phyloP scores from a whole-genome alignment of 2,329 filamentous ascomycete species.

The Colletotrichum truncatum region DNA sequence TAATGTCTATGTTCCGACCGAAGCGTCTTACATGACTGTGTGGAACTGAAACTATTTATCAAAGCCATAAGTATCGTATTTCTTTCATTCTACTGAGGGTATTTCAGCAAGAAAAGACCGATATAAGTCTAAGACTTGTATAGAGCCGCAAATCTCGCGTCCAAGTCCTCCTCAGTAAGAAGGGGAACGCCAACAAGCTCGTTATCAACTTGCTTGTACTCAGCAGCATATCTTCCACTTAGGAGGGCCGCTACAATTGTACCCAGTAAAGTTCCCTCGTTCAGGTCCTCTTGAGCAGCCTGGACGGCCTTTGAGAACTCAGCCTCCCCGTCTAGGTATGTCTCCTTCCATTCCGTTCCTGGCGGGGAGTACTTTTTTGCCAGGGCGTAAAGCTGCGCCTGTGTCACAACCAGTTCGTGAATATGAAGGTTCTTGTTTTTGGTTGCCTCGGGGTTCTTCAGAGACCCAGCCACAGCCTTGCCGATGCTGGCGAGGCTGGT shows the following conservation, averaged over 20 bases:
- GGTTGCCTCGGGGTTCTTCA: slow-evolving; percentile 55
- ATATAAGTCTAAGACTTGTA: not conserved
- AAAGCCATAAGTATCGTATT: no score
- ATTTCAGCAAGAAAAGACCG: not conserved
- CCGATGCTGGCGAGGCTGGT: slow-evolving; percentile 57
- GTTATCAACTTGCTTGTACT: slow-evolving; percentile 6
- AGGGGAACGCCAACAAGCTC: slow-evolving; percentile 5
- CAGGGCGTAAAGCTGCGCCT: slow-evolving; percentile 56
- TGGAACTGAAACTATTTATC: no score
- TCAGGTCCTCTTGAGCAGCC: not conserved
- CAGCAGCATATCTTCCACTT: not conserved
- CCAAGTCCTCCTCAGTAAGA: slow-evolving; percentile 10
- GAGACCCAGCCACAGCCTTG: slow-evolving; percentile 54
- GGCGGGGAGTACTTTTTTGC: slow-evolving; percentile 33
- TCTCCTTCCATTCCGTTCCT: slow-evolving; percentile 15
- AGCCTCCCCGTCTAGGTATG: not conserved
- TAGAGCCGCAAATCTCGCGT: slow-evolving; percentile 5
- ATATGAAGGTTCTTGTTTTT: slow-evolving; percentile 64
- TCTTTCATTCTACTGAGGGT: no score
- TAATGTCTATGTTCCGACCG: no score
- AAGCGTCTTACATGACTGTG: no score
- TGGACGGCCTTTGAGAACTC: not conserved
- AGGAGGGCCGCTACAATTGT: not conserved
- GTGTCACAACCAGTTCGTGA: slow-evolving; percentile 57
- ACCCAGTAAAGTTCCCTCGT: not conserved